phyloP scores from a whole-genome alignment of 352 stramenopile species.

The Thraustotheca clavata region DNA sequence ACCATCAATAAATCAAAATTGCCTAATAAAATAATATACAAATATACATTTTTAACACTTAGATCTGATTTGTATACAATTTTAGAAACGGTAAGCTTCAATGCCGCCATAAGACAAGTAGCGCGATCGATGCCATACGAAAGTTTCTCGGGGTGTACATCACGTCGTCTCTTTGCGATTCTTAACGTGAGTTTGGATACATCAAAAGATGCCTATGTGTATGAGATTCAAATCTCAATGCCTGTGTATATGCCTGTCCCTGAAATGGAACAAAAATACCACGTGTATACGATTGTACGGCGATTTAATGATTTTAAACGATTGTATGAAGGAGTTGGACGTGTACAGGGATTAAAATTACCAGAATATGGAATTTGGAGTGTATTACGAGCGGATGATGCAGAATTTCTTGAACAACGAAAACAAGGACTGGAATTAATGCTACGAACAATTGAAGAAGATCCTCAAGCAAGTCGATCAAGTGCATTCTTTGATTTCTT shows the following conservation, averaged over 20 bases:
- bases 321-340: neutral
- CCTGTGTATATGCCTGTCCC: neutral
- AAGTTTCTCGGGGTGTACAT: neutral
- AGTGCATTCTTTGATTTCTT: neutral
- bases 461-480: neutral
- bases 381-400: neutral
- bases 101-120: too few species aligned
- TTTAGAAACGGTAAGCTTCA: too few species aligned
- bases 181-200: neutral
- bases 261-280: neutral
- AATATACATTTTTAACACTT: too few species aligned
- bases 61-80: too few species aligned
- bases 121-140: conserved; percentile 7
- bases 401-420: neutral
- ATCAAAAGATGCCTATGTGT: conserved; percentile 4
- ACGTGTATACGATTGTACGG: neutral
- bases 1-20: too few species aligned
- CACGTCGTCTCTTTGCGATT: neutral
- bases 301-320: conserved; percentile 4
- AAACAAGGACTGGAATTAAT: neutral
- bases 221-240: conserved; percentile 5
- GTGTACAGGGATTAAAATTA: neutral
- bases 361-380: neutral
- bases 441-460: neutral
- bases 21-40: too few species aligned